Evolutionary conservation across 208 protist species (phyloP), one percentile per base, ranked within the genome.

Genomic region (Novymonas esmeraldas): DNA sequence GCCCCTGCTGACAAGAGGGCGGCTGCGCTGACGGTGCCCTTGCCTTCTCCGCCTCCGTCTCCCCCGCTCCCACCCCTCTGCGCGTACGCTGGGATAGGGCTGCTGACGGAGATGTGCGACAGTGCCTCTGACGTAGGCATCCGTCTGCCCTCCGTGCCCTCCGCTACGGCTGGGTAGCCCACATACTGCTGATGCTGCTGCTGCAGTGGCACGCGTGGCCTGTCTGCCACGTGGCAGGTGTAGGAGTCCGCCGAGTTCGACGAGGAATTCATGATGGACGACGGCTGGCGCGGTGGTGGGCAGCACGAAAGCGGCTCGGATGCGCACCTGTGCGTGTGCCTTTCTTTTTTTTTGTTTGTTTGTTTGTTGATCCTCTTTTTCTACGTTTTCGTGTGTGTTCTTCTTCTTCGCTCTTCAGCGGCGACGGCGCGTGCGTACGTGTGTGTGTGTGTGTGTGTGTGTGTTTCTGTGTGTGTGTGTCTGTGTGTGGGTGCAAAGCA

Each of bases 161-260:
- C 4, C 9, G 34, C 26, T 14, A 2, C 16, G 62, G 39, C 14
- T n/a, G 14, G 41, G 2, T 54, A 49, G 29, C n/a, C n/a, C n/a
- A n/a, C n/a, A n/a, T n/a, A n/a, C n/a, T n/a, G n/a, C n/a, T n/a
- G n/a, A n/a, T n/a, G 14, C 26, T 20, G 50, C 31, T 34, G 34
- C 22, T 46, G 51, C 33, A 16, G 36, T 1, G 22, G 45, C 14
- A 16, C 14, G 33, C 11, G 13, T 10, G 63, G 58, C 7, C 59
- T 45, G 29, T 77, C 76, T 0, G 66, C 50, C 26, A 69, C 76
- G 49, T 81, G 70, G 63, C 57, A 70, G 14, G 63, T 24, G 44
- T 73, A 39, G 45, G 60, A 58, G 6, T 77, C 70, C 7, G 52
- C 31, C 10, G 3, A 31, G 31, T 24, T 7, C 14, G 28, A 34